A percentile compares a stretch with the other conserved stretches of the same genome.
These are phyloP conservation scores for Lentinus tigrinus DNA, from an alignment of 768 basidiomycete species.

Conservation along the genomic window DNA sequence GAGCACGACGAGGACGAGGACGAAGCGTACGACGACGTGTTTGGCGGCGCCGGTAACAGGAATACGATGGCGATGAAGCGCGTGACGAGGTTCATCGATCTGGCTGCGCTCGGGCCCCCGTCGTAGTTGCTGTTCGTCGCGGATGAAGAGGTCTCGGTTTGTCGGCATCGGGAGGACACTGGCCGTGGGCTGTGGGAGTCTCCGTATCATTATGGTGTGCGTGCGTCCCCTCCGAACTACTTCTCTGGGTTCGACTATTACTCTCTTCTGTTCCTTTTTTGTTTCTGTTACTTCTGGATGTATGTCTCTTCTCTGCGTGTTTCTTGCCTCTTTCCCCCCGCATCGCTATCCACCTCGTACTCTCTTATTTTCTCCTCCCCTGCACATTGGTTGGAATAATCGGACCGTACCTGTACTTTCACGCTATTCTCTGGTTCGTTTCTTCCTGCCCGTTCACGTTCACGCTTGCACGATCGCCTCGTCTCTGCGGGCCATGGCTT, in stretches of 20 bases:
- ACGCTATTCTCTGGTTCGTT: not conserved
- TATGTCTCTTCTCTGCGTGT: not conserved
- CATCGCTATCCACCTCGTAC: not conserved
- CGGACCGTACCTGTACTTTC: conserved; percentile 15
- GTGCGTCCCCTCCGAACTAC: too few relatives aligned
- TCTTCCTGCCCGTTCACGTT: not conserved
- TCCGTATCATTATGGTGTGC: not conserved
- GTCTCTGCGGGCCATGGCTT: too few relatives aligned
- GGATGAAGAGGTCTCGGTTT: too few relatives aligned
- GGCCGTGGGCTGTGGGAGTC: not conserved
- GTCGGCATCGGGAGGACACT: not conserved
- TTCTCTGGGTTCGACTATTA: too few relatives aligned
- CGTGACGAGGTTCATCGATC: conserved; percentile 79
- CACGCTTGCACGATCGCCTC: not conserved
- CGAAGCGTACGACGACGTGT: conserved; percentile 19
- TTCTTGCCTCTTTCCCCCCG: not conserved
- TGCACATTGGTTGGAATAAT: conserved; percentile 10
- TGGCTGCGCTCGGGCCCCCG: conserved; percentile 35
- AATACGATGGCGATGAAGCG: conserved; percentile 66
- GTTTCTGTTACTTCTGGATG: not conserved
- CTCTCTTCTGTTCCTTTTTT: too few relatives aligned
- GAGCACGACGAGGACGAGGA: conserved; percentile 19
- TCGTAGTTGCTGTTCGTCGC: conserved; percentile 12
- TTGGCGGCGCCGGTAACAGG: conserved; percentile 15
- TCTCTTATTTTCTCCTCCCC: not conserved